Evolutionary conservation across 2,329 filamentous ascomycete species (phyloP).

Genomic region (Ophidiomyces ophidiicola): DNA sequence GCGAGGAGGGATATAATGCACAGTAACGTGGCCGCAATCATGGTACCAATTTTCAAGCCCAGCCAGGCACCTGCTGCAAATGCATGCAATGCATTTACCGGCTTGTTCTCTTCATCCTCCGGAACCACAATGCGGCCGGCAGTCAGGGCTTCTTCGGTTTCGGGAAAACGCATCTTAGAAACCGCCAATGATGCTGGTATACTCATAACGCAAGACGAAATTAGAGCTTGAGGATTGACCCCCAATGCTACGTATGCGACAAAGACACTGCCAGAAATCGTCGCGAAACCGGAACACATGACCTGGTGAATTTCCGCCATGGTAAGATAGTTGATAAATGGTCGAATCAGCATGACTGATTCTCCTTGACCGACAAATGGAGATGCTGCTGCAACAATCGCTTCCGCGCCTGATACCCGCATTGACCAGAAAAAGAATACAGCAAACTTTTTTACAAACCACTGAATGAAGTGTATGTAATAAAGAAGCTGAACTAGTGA

Average conservation of each 20-base stretch:
- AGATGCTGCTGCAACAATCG: slow-evolving; percentile 84
- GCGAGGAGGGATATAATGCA: slow-evolving; percentile 70
- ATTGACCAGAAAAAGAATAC: slow-evolving; percentile 86
- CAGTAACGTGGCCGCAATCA: slow-evolving; percentile 67
- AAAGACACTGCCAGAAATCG: slow-evolving; percentile 77
- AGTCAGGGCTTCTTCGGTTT: slow-evolving; percentile 75
- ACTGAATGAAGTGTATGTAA: slow-evolving; percentile 69
- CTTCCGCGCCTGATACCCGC: slow-evolving; percentile 76
- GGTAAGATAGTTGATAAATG: slow-evolving; percentile 75
- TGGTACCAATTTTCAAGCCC: slow-evolving; percentile 73
- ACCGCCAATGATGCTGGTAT: slow-evolving; percentile 83
- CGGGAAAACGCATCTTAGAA: slow-evolving; percentile 80
- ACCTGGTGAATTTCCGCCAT: slow-evolving; percentile 81
- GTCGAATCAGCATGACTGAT: slow-evolving; percentile 81
- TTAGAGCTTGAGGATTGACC: slow-evolving; percentile 69
- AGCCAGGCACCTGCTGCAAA: slow-evolving; percentile 78
- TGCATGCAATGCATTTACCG: slow-evolving; percentile 72
- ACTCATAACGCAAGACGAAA: slow-evolving; percentile 90
- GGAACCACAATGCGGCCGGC: slow-evolving; percentile 70
- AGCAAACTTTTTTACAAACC: slow-evolving; percentile 80
- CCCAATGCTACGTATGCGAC: slow-evolving; percentile 77
- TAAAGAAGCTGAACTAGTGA: slow-evolving; percentile 79
- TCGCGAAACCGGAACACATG: slow-evolving; percentile 86
- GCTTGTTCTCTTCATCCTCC: slow-evolving; percentile 54
- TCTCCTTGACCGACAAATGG: slow-evolving; percentile 93